Evolutionary conservation across 331 rosid genomes (phyloP).

Genomic region (Malus hybrid): DNA sequence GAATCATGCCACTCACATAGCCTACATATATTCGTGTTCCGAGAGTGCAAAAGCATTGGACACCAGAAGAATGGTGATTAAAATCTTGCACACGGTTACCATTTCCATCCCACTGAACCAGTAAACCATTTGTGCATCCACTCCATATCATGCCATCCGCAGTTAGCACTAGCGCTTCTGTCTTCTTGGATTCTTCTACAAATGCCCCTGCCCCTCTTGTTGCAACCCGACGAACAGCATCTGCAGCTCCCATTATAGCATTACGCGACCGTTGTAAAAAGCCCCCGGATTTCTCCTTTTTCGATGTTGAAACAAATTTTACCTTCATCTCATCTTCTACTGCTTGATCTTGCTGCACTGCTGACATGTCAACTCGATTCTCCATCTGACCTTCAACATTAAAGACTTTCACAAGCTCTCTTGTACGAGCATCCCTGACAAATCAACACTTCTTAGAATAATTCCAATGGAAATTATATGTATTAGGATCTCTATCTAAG

Average conservation of each 20-base stretch:
- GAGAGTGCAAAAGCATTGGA: slow-evolving; percentile 74
- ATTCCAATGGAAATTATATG: too few relatives aligned
- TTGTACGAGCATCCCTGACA: slow-evolving; percentile 86
- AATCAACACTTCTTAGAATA: too few relatives aligned
- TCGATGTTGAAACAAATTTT: slow-evolving; percentile 60
- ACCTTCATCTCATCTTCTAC: slow-evolving; percentile 77
- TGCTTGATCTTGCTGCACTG: slow-evolving; percentile 70
- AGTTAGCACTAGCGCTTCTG: slow-evolving; percentile 61
- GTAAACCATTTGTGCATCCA: slow-evolving; percentile 86
- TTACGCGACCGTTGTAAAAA: slow-evolving; percentile 87
- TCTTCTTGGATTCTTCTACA: slow-evolving; percentile 71
- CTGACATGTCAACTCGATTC: slow-evolving; percentile 72
- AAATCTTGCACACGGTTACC: slow-evolving; percentile 82
- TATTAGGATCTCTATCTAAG: too few relatives aligned
- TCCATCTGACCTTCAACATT: slow-evolving; percentile 83
- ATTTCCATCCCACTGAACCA: slow-evolving; percentile 85
- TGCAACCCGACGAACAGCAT: slow-evolving; percentile 94
- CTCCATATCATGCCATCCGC: slow-evolving; percentile 90
- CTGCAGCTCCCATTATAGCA: slow-evolving; percentile 96
- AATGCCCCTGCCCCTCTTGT: slow-evolving; percentile 92
- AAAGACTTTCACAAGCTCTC: slow-evolving; percentile 85
- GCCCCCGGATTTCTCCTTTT: slow-evolving; percentile 86
- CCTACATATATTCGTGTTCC: slow-evolving; percentile 75
- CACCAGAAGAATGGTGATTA: slow-evolving; percentile 61
- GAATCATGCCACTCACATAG: slow-evolving; percentile 78